phyloP scores from a whole-genome alignment of 495 filamentous ascomycete species.

The Lichina pygmaea region DNA sequence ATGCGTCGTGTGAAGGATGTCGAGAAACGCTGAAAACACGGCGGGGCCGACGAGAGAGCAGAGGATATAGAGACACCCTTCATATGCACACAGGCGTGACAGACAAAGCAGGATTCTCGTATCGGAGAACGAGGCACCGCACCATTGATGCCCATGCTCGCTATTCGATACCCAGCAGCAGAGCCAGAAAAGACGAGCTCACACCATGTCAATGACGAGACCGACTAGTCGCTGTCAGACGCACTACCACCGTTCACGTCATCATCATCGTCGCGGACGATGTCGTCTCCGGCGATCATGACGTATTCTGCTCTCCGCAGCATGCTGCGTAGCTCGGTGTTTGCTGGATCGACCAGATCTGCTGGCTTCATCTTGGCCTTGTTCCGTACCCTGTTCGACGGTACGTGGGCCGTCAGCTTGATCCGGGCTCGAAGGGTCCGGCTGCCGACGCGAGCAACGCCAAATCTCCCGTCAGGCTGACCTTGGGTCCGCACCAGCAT shows the following conservation, averaged over 20 bases:
- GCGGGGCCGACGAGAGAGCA: too few species aligned
- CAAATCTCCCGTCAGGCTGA: slow-evolving; percentile 4
- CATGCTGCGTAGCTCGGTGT: slow-evolving; percentile 32
- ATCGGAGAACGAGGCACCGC: too few species aligned
- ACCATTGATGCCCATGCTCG: too few species aligned
- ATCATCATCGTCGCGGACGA: slow-evolving; percentile 6
- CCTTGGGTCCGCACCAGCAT: slow-evolving; percentile 64
- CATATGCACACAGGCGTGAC: too few species aligned
- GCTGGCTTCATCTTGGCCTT: slow-evolving; percentile 40
- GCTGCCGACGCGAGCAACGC: neutral
- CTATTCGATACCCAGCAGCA: too few species aligned
- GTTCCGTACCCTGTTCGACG: slow-evolving; percentile 26
- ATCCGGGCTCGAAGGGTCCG: too few species aligned
- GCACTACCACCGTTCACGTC: slow-evolving; percentile 8
- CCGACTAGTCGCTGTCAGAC: slow-evolving; percentile 9
- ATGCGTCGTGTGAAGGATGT: too few species aligned
- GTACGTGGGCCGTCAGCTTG: neutral
- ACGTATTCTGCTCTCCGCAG: slow-evolving; percentile 50
- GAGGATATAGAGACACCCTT: too few species aligned
- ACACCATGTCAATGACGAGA: neutral
- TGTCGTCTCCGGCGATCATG: slow-evolving; percentile 2
- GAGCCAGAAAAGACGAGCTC: neutral
- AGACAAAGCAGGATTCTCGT: too few species aligned
- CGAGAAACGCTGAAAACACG: too few species aligned
- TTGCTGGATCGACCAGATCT: slow-evolving; percentile 48